Percentiles rank a stretch among this genome's conserved stretches.
phyloP scores from a whole-genome alignment of 2,329 filamentous ascomycete species.

The Sarocladiaceae sp. region DNA sequence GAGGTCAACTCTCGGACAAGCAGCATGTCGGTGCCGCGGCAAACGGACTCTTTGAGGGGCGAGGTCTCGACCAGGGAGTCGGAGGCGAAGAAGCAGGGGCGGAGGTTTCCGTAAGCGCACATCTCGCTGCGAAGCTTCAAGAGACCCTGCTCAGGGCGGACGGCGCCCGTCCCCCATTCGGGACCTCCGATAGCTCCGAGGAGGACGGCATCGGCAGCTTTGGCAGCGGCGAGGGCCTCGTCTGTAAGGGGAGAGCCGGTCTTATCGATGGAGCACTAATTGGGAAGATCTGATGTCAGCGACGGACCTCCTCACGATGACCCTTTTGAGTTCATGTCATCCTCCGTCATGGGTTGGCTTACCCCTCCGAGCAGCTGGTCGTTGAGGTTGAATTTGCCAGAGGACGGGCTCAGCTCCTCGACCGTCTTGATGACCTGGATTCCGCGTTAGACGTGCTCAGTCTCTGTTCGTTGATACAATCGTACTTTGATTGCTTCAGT shows the following conservation, averaged over 20 bases:
- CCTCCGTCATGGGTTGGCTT: conserved; percentile 33
- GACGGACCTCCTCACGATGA: conserved; percentile 10
- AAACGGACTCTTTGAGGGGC: conserved; percentile 76
- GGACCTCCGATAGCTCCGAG: conserved; percentile 93
- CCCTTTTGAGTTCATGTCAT: conserved; percentile 12
- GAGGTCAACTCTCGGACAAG: conserved; percentile 85
- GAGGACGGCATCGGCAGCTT: conserved; percentile 91
- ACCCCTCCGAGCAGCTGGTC: conserved; percentile 85
- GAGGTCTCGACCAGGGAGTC: conserved; percentile 75
- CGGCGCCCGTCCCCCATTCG: conserved; percentile 90
- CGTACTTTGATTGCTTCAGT: conserved; percentile 76
- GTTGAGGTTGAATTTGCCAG: conserved; percentile 76
- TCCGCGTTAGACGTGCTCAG: conserved; percentile 6
- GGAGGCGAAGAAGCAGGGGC: conserved; percentile 88
- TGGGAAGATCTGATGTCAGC: conserved; percentile 12
- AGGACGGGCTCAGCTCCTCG: conserved; percentile 61
- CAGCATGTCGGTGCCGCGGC: conserved; percentile 79
- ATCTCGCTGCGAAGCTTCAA: conserved; percentile 86
- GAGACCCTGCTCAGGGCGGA: conserved; percentile 87
- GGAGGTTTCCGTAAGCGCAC: conserved; percentile 84
- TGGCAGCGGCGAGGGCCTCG: conserved; percentile 80
- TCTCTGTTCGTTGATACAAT: conserved; percentile 6
- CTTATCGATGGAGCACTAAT: conserved; percentile 79
- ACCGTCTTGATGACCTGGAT: conserved; percentile 68
- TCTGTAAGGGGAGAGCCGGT: conserved; percentile 86